Base-by-base conservation (phyloP, 305 asterid species). In the Solanum hybrid region DNA sequence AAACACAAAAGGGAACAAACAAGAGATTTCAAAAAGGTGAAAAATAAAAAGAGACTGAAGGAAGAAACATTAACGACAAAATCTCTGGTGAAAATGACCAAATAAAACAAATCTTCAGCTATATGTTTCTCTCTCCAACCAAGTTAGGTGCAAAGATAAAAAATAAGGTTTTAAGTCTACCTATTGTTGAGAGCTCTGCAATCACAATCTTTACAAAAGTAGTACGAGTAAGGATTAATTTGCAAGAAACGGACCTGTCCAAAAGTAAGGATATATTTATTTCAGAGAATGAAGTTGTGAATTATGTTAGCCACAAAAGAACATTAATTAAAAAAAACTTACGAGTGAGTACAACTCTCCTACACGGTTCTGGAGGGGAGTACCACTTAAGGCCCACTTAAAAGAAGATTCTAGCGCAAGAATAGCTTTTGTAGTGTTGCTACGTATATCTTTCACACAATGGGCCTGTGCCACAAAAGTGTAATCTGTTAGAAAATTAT, bases 181-280 rank as follows among this genome's bases (percentile, higher is more conserved):
- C 98, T 94, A 93, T 94, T 94, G 91, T 95, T 96, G 88, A 96
- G 97, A 6, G 90, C 85, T 88, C 94, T 95, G 91, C 99, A 97
- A 89, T 97, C 98, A 88, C 99, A 97, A 87, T 95, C 98, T 94
- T 95, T 96, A 95, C 98, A 97, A 90, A 96, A 96, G 93, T 95
- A 97, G 91, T 92, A 94, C 3, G 99, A 96, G 90, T 94, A 97
- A 24, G 99, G 99, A 89, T 91, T 93, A 78, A 95, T 94, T 92
- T 94, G 96, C 78, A 96, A 93, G 92, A 97, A 96, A 89, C 98
- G 97, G 86, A 97, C 95, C 99, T 97, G 95, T 91, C 89, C 13
- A 84, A 91, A 87, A 87, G 85, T 86, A 40, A 92, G 73, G 42
- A 72, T 51, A 56, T 79, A 22, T 85, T 29, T 32, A 56, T 88